These are phyloP conservation scores for Aphanomyces astaci DNA, from an alignment of 352 stramenopile species.

Conservation along the genomic window DNA sequence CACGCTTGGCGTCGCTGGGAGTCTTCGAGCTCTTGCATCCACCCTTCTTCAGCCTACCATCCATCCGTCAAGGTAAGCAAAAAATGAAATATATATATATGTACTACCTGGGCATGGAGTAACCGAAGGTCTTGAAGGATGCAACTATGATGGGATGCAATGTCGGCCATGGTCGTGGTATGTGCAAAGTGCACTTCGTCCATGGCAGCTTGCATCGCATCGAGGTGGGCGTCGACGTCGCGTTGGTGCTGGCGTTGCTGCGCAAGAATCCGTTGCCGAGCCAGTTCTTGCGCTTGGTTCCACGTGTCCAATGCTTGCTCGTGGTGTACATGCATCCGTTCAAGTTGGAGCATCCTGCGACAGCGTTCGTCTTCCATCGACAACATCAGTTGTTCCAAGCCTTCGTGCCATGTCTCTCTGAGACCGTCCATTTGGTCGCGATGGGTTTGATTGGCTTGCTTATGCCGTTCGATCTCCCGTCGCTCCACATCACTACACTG, in stretches of 20 bases:
- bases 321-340: too few relatives aligned
- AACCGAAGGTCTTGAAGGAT: not conserved
- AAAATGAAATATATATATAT: too few relatives aligned
- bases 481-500: slow-evolving; percentile 1
- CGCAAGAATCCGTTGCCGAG: not conserved
- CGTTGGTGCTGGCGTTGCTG: not conserved
- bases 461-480: not conserved
- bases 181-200: slow-evolving; percentile 5
- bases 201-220: not conserved
- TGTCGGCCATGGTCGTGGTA: not conserved
- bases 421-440: not conserved
- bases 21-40: not conserved
- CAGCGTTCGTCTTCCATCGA: not conserved
- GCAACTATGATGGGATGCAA: not conserved
- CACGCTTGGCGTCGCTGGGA: not conserved
- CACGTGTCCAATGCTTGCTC: not conserved
- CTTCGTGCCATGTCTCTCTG: not conserved
- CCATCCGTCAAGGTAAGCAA: too few relatives aligned
- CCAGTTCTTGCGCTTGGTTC: not conserved
- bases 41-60: not conserved
- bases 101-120: slow-evolving; percentile 1
- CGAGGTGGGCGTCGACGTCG: not conserved
- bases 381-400: not conserved
- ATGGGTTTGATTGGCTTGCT: not conserved
- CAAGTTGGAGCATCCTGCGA: too few relatives aligned